These are phyloP conservation scores for Arabis alpina DNA, from an alignment of 345 rosid genomes.

Conservation along the genomic window DNA sequence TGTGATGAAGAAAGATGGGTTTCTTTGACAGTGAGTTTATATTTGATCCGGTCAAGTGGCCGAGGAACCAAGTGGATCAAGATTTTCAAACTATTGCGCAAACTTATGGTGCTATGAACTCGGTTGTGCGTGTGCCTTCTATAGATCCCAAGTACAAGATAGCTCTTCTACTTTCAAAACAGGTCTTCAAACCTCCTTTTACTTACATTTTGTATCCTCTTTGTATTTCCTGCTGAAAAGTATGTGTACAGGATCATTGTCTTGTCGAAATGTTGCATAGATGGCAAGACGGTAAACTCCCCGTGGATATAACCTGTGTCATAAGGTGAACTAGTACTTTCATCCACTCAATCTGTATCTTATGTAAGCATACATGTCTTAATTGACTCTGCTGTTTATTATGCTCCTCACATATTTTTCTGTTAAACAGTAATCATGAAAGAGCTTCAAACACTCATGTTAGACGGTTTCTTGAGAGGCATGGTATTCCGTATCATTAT, in stretches of 20 bases:
- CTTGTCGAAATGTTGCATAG: constrained; percentile 76
- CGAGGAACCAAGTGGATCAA: constrained; percentile 67
- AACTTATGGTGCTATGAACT: constrained; percentile 61
- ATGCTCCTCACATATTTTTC: background rate
- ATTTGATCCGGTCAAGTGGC: constrained; percentile 81
- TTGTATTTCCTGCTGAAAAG: background rate
- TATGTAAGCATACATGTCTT: background rate
- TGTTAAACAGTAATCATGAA: constrained; percentile 72
- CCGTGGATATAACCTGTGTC: constrained; percentile 83
- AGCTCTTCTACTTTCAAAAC: constrained; percentile 86
- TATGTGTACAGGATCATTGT: constrained; percentile 74
- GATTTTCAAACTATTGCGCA: constrained; percentile 70
- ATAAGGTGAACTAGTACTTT: constrained; percentile 58
- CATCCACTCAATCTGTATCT: background rate
- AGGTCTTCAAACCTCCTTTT: constrained; percentile 43
- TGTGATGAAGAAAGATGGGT: constrained; percentile 33
- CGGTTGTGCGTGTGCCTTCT: constrained; percentile 79
- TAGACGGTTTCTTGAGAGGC: constrained; percentile 83
- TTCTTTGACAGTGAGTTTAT: constrained; percentile 51
- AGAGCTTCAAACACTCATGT: constrained; percentile 90
- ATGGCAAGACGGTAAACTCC: constrained; percentile 94
- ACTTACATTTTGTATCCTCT: background rate
- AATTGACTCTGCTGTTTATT: constrained; percentile 15
- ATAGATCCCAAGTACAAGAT: constrained; percentile 85
- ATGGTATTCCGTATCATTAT: constrained; percentile 80